Conservation (phyloP, 2,329 filamentous ascomycete species). For the Botrytis sinoallii region DNA sequence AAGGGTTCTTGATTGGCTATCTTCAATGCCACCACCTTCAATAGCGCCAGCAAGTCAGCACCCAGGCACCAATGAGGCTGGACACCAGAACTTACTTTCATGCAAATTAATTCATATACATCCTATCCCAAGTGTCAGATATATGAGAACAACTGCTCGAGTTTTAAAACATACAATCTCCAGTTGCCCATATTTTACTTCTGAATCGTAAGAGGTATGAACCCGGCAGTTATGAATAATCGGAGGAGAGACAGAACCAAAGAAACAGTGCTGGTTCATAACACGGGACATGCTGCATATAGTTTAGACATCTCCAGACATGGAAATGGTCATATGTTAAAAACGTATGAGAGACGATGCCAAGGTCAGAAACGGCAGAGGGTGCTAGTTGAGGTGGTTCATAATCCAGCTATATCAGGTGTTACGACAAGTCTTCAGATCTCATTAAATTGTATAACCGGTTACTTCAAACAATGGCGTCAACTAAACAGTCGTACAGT, state of each 20-base stretch:
- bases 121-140: background rate
- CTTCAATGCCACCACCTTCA: background rate
- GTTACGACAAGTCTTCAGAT: background rate
- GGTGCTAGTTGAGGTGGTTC: rapidly evolving
- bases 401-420: background rate
- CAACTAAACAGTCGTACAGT: background rate
- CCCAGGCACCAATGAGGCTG: background rate
- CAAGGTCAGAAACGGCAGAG: background rate
- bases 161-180: background rate
- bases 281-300: too few species aligned
- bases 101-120: background rate
- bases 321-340: too few species aligned
- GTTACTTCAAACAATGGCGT: background rate
- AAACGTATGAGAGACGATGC: background rate
- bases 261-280: background rate
- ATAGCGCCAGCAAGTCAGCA: background rate
- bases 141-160: background rate
- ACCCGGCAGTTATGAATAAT: background rate
- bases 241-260: background rate
- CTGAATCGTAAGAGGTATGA: background rate
- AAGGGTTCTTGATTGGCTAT: background rate
- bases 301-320: too few species aligned
- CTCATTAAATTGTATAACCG: background rate
- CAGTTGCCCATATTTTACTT: background rate
- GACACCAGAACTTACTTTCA: background rate